Evolutionary conservation across 176 grass and related monocot species (phyloP), one percentile per base, ranked within the genome.

Genomic region (Musa itinerans): DNA sequence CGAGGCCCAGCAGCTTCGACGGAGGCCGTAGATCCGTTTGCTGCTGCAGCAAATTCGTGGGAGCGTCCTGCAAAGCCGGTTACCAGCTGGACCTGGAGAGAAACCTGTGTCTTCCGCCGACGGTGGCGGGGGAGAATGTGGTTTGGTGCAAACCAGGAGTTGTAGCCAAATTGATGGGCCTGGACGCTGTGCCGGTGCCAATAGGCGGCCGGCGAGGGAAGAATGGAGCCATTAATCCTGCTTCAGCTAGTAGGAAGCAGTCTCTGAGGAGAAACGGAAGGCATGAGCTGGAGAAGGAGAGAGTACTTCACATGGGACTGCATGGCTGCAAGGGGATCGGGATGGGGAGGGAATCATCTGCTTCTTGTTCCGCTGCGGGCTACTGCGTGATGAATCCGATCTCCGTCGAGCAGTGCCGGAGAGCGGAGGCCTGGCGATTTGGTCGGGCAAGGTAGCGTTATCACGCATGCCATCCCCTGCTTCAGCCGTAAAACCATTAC

Each of bases 81-180:
- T 86, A 90, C 68, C 81, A 87, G 70, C 81, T 97, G 66, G 94
- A 89, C 80, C 29, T 87, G 73, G 90, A 91, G 72, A 84, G 80
- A 75, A 89, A 84, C 34, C 79, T 91, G 16, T 80, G 81, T 71
- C 74, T 99, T 90, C 90, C 90, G 34, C 65, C 88, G 3, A 90
- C 85, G 21, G 75, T 90, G 50, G 90, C 84, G 1, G 88, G 90
- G 63, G 88, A 99, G 81, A 92, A 74, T 24, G 90, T 99, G 25
- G 85, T 94, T 68, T 99, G 95, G 95, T 99, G 95, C 83, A 94
- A 99, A 73, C 95, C 95, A 0, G 78, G 84, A 6, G 80, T 99
- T 9, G 95, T 99, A 50, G 88, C 88, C 25, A 94, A 91, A 78
- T 80, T 99, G 34, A 99, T 91, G 90, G 95, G 95, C 4, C 86